Base-by-base conservation (phyloP, 345 rosid species). In the Anacardium occidentale region DNA sequence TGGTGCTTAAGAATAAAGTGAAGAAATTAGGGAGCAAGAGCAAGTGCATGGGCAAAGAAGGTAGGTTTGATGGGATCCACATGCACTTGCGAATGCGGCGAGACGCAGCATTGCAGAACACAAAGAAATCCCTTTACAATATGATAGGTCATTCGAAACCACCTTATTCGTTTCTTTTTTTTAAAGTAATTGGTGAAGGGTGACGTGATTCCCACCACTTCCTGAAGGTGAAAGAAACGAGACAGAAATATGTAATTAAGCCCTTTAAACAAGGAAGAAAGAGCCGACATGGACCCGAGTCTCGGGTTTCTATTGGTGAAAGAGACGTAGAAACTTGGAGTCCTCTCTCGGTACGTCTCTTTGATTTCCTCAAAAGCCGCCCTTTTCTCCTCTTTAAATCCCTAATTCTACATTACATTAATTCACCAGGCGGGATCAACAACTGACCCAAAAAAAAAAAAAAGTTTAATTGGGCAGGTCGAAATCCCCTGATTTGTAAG, bases 331-430 rank as follows among this genome's bases (percentile, higher is more conserved):
- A 62, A 66, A 69, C 58, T 44, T 64, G 51, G 40, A 5, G 3
- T 0, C 7, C 40, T 37, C 45, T 51, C 68, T 13, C 37, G 17
- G 2, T 7, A 78, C 87, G 88, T 68, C 93, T 87, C 89, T 83
- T 62, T 51, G 79, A 75, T 24, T 67, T 51, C 81, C 60, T 85
- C 81, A 85, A 92, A 81, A 82, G 93, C 88, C 87, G 85, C 82
- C 83, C 77, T 81, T 18, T 22, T 25, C 22, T 61, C 45, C 18
- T 44, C 32, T 68, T 0, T 42, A 37, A 26, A 44, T 25, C 14
- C 24, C 6, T 42, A 37, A 37, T 72, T 74, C 80, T 71, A 71
- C 65, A 68, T 68, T 58, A 14, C 64, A 44, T 8, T 11, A 7
- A 5, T 4, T 64, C 25, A n/a, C 7, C n/a, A n/a, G 5, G 70